phyloP scores from a whole-genome alignment of 1,139 yeast species.

The Groenewaldozyma sp. region DNA sequence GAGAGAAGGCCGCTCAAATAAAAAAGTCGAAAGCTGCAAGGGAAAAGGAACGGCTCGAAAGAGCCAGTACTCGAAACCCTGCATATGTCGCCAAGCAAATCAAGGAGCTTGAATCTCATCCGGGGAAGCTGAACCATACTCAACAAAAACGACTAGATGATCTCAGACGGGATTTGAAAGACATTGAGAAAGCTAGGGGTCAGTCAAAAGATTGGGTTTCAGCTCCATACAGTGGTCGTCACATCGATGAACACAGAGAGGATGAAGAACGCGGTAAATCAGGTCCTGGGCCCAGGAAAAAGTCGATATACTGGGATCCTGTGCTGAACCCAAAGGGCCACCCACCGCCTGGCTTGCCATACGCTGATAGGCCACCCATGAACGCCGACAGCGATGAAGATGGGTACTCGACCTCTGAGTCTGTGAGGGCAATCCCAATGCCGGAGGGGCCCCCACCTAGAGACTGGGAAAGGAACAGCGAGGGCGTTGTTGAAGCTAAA shows the following conservation, averaged over 20 bases:
- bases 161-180: slow-evolving; percentile 16
- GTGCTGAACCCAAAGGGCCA: slow-evolving; percentile 22
- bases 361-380: slow-evolving; percentile 12
- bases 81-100: slow-evolving; percentile 16
- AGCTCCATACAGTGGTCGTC: slow-evolving; percentile 3
- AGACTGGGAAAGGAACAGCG: slow-evolving; percentile 3
- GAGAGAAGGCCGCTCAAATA: slow-evolving; percentile 24
- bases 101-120: slow-evolving; percentile 12
- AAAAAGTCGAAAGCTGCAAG: slow-evolving; percentile 23
- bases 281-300: slow-evolving; percentile 14
- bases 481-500: slow-evolving; percentile 12
- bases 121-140: slow-evolving; percentile 5
- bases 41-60: slow-evolving; percentile 15
- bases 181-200: slow-evolving; percentile 21
- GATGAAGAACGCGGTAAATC: slow-evolving; percentile 6
- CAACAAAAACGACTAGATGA: slow-evolving; percentile 18
- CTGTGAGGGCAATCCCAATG: slow-evolving; percentile 19
- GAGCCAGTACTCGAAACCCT: slow-evolving; percentile 17
- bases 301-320: slow-evolving; percentile 24
- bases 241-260: slow-evolving; percentile 6
- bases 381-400: slow-evolving; percentile 12
- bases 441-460: slow-evolving; percentile 14
- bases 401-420: slow-evolving; percentile 15
- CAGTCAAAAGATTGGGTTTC: too few relatives aligned
- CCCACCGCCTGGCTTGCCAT: slow-evolving; percentile 20